A percentile compares a stretch with the other conserved stretches of the same genome.
Evolutionary conservation across 306 rosid species (phyloP).

Genomic region (Quercus wislizeni): DNA sequence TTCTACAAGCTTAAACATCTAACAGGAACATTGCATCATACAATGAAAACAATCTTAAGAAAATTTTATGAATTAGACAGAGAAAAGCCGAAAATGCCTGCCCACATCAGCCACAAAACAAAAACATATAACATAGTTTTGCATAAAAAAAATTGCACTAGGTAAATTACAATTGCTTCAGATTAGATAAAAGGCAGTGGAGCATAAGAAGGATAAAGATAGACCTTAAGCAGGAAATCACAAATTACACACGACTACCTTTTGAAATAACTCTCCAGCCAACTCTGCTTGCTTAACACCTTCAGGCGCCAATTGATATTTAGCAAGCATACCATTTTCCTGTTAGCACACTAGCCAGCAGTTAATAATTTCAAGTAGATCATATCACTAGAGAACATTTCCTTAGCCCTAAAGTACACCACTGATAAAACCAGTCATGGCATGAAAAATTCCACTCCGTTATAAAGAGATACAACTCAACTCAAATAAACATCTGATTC

Average conservation of each 20-base stretch:
- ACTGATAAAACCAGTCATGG: not conserved
- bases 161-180: not conserved
- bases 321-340: conserved; percentile 74
- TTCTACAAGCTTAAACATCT: not conserved
- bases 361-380: not conserved
- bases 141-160: not conserved
- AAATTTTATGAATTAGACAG: not conserved
- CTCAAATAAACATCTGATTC: not conserved
- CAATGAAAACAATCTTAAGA: not conserved
- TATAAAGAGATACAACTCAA: not conserved
- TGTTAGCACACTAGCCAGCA: conserved; percentile 17
- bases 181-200: not conserved
- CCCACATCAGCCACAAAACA: not conserved
- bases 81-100: not conserved
- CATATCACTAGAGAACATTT: not conserved
- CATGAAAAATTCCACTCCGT: not conserved
- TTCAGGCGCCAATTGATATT: conserved; percentile 67
- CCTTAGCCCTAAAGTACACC: not conserved
- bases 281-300: conserved; percentile 64
- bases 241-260: conserved; percentile 32
- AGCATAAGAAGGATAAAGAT: not conserved
- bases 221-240: not conserved
- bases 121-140: not conserved
- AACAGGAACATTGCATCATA: not conserved
- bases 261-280: conserved; percentile 58